Evolutionary conservation across 176 grass and related monocot species (phyloP).

Genomic region (Oryza australiensis): DNA sequence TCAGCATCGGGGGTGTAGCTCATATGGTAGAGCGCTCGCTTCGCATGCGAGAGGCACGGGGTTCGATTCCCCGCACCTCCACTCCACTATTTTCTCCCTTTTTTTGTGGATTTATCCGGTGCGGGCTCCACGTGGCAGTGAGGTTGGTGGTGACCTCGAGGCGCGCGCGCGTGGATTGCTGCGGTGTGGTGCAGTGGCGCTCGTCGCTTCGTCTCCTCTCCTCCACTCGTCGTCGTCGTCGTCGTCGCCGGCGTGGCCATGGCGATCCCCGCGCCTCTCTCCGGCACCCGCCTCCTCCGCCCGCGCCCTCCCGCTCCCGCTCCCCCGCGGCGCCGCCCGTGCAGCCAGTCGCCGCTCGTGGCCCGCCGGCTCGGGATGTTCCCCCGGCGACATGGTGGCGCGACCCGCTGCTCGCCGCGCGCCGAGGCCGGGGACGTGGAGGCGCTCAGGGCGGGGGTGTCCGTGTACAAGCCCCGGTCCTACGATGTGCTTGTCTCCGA

Average conservation of each 20-base stretch:
- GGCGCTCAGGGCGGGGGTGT: slow-evolving; percentile 53
- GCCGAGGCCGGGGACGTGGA: slow-evolving; percentile 30
- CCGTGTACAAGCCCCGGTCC: slow-evolving; percentile 82
- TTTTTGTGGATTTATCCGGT: neutral
- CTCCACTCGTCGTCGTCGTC: neutral
- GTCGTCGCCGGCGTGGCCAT: slow-evolving; percentile 16
- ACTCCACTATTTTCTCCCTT: neutral
- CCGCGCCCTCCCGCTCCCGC: neutral
- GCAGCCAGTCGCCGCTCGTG: neutral
- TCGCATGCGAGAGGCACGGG: slow-evolving; percentile 99
- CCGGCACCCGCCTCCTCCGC: slow-evolving; percentile 26
- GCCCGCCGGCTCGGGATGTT: neutral
- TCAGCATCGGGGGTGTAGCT: slow-evolving; percentile 76
- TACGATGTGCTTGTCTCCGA: slow-evolving; percentile 93
- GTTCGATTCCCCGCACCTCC: slow-evolving; percentile 99
- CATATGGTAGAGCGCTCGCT: slow-evolving; percentile 99
- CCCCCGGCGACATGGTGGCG: neutral
- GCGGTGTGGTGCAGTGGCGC: neutral
- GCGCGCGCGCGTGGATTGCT: neutral
- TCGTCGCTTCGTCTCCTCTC: neutral
- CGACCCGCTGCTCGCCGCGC: slow-evolving; percentile 7
- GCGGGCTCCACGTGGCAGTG: neutral
- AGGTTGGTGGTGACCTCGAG: neutral
- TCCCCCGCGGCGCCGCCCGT: neutral
- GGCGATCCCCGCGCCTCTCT: slow-evolving; percentile 22